phyloP scores from a whole-genome alignment of 1,139 yeast species.

The Diutina catenulata region DNA sequence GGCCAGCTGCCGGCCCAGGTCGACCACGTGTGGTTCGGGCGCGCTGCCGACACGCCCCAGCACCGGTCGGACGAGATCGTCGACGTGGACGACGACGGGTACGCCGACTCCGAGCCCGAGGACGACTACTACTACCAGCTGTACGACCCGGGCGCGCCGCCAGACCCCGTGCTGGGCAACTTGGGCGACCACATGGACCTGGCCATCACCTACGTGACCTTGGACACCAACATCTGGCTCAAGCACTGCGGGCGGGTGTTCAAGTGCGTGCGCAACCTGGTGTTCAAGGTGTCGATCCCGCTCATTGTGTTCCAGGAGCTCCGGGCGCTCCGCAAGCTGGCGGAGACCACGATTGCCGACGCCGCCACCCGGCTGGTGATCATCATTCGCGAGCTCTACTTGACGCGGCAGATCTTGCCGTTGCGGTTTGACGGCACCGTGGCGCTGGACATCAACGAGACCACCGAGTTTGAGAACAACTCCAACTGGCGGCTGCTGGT shows the following conservation, averaged over 20 bases:
- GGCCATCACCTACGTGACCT: conserved; percentile 44
- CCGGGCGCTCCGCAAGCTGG: conserved; percentile 59
- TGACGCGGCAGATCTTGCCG: conserved; percentile 39
- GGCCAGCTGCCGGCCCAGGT: conserved; percentile 9
- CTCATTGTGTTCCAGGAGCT: conserved; percentile 70
- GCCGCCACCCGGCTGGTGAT: conserved; percentile 75
- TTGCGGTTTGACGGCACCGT: conserved; percentile 45
- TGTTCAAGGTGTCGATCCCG: conserved; percentile 51
- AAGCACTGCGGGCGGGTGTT: conserved; percentile 69
- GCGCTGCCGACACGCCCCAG: conserved; percentile 6
- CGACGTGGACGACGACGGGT: conserved; percentile 7
- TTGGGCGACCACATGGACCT: conserved; percentile 43
- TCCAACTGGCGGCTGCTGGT: conserved; percentile 52
- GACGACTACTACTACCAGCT: background rate
- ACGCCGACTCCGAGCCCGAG: conserved; percentile 12
- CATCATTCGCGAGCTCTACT: conserved; percentile 54
- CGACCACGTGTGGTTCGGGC: conserved; percentile 15
- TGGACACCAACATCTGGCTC: conserved; percentile 74
- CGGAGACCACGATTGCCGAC: conserved; percentile 66
- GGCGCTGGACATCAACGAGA: conserved; percentile 43
- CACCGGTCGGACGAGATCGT: conserved; percentile 8
- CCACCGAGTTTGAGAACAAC: conserved; percentile 51
- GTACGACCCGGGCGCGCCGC: no score
- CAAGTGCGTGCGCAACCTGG: conserved; percentile 52
- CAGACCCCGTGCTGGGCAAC: conserved; percentile 25